phyloP scores from a whole-genome alignment of 805 yeast species.

The Saccharomycopsis capsularis region DNA sequence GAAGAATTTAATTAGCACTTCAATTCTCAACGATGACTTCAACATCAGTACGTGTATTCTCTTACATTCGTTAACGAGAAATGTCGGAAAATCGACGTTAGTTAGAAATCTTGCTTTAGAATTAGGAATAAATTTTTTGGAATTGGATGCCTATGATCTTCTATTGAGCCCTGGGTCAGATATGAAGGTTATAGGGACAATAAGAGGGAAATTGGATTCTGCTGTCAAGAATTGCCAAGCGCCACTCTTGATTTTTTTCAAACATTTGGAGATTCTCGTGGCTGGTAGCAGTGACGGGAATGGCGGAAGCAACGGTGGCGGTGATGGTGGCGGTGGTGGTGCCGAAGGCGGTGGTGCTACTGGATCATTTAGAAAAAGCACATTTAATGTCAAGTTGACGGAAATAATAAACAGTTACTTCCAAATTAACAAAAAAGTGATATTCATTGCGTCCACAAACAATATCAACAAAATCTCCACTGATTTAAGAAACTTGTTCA shows the following conservation, averaged over 20 bases:
- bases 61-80: conserved; percentile 61
- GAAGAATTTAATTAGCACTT: conserved; percentile 48
- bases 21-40: conserved; percentile 31
- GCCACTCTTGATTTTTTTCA: conserved; percentile 47
- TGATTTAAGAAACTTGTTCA: conserved; percentile 56
- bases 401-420: conserved; percentile 49
- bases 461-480: conserved; percentile 66
- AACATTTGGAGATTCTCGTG: conserved; percentile 73
- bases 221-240: conserved; percentile 39
- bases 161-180: conserved; percentile 53
- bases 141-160: conserved; percentile 62
- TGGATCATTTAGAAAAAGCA: conserved; percentile 29
- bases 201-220: conserved; percentile 71
- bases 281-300: conserved; percentile 48
- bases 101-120: conserved; percentile 48
- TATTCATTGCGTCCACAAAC: conserved; percentile 60
- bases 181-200: conserved; percentile 67
- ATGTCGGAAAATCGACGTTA: conserved; percentile 70
- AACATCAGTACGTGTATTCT: conserved; percentile 55
- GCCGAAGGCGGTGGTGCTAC: conserved; percentile 1
- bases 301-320: conserved; percentile 47
- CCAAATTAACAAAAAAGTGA: conserved; percentile 31
- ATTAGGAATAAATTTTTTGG: conserved; percentile 60
- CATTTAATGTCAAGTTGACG: conserved; percentile 46
- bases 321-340: neutral